phyloP scores from a whole-genome alignment of 2,329 filamentous ascomycete species.

The Cladosporium sp. region DNA sequence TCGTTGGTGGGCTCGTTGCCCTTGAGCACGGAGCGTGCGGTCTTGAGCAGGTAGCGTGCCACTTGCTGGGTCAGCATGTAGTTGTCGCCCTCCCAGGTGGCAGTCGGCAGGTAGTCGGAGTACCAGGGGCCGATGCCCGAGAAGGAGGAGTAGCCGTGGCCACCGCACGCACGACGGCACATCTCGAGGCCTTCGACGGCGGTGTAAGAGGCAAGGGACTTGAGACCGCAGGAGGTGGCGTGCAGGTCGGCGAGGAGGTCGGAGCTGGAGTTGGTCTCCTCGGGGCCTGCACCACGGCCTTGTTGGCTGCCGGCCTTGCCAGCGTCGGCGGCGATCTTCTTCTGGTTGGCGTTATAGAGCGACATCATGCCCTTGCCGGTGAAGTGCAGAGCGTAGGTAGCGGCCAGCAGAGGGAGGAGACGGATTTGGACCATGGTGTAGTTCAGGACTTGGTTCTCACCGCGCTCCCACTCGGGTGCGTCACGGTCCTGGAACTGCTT shows the following conservation, averaged over 20 bases:
- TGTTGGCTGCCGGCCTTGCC: constrained; percentile 35
- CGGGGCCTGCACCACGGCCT: constrained; percentile 57
- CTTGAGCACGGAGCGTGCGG: constrained; percentile 62
- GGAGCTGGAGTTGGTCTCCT: constrained; percentile 59
- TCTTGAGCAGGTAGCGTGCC: constrained; percentile 69
- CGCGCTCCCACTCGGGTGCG: constrained; percentile 49
- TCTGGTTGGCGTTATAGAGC: constrained; percentile 66
- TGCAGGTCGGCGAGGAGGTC: constrained; percentile 68
- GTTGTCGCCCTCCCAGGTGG: constrained; percentile 73
- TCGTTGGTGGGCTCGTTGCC: constrained; percentile 61
- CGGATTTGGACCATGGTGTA: constrained; percentile 77
- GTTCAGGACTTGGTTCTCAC: constrained; percentile 70
- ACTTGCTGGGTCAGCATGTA: constrained; percentile 80
- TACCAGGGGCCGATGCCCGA: constrained; percentile 71
- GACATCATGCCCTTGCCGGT: constrained; percentile 71
- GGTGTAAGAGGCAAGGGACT: constrained; percentile 64
- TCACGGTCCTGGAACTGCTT: constrained; percentile 75
- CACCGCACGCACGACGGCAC: constrained; percentile 68
- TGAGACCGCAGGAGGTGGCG: constrained; percentile 69
- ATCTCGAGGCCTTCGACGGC: constrained; percentile 70
- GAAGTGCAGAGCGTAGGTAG: constrained; percentile 73
- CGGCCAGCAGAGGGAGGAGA: constrained; percentile 63
- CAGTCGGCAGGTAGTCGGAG: constrained; percentile 65
- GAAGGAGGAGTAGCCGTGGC: constrained; percentile 70
- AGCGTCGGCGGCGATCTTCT: constrained; percentile 49